Evolutionary conservation across 305 asterid species (phyloP).

Genomic region (Fraxinus greggii): DNA sequence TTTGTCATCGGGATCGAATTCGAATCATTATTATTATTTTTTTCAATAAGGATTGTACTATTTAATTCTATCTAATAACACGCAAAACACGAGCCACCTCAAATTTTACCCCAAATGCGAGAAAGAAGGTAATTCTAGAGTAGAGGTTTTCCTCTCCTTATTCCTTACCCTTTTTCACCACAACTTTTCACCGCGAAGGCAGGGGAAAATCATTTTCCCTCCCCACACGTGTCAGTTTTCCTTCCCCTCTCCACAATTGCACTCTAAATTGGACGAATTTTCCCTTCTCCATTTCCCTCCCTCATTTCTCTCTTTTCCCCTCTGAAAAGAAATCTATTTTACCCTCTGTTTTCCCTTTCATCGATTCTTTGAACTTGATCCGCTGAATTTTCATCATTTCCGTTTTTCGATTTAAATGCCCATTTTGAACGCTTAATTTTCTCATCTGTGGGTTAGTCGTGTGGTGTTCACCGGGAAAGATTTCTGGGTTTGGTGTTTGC

Average conservation of each 20-base stretch:
- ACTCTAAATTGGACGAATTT: slow-evolving; percentile 8
- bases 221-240: slow-evolving; percentile 36
- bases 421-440: slow-evolving; percentile 15
- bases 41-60: background rate
- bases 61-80: background rate
- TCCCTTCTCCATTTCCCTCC: slow-evolving; percentile 5
- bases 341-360: background rate
- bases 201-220: slow-evolving; percentile 26
- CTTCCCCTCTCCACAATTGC: slow-evolving; percentile 4
- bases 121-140: slow-evolving; percentile 7
- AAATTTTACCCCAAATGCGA: slow-evolving; percentile 14
- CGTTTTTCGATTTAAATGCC: slow-evolving; percentile 1
- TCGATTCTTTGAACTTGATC: slow-evolving; percentile 29
- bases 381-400: slow-evolving; percentile 10
- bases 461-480: background rate
- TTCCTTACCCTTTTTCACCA: background rate
- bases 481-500: slow-evolving; percentile 33
- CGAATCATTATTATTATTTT: background rate
- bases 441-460: slow-evolving; percentile 23
- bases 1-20: background rate
- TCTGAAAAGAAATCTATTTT: background rate
- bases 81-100: background rate
- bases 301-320: slow-evolving; percentile 7
- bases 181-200: slow-evolving; percentile 22
- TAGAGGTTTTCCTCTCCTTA: background rate